phyloP scores from a whole-genome alignment of 768 basidiomycete species.

The Naematelia encephala region DNA sequence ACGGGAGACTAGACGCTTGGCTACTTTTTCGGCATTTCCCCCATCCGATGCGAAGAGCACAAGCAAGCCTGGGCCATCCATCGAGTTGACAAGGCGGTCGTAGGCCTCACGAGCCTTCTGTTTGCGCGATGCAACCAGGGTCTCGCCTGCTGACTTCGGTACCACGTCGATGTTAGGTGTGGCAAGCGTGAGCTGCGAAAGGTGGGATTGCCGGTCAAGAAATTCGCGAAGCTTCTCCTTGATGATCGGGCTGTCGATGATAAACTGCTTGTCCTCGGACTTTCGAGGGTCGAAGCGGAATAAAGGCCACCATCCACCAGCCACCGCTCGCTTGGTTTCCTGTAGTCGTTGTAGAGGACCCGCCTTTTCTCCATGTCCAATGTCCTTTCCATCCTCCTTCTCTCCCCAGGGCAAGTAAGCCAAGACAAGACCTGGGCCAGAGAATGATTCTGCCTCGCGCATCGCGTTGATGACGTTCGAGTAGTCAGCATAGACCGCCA shows the following conservation, averaged over 20 bases:
- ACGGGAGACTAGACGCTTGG: slow-evolving; percentile 77
- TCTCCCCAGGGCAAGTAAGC: slow-evolving; percentile 86
- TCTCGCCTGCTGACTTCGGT: slow-evolving; percentile 78
- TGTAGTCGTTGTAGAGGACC: slow-evolving; percentile 87
- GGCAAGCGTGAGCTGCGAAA: slow-evolving; percentile 83
- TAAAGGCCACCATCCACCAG: slow-evolving; percentile 94
- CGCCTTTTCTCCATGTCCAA: slow-evolving; percentile 46
- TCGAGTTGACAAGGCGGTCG: slow-evolving; percentile 71
- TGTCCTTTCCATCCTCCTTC: slow-evolving; percentile 57
- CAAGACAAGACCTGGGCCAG: slow-evolving; percentile 85
- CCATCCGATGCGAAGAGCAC: slow-evolving; percentile 95
- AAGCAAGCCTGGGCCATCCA: slow-evolving; percentile 83
- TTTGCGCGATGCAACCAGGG: slow-evolving; percentile 75
- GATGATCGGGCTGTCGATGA: slow-evolving; percentile 85
- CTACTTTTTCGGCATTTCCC: slow-evolving; percentile 91
- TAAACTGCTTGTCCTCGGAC: slow-evolving; percentile 71
- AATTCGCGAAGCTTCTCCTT: slow-evolving; percentile 91
- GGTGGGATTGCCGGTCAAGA: slow-evolving; percentile 93
- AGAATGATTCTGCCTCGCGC: slow-evolving; percentile 82
- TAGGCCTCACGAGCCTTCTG: slow-evolving; percentile 77
- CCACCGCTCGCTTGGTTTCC: slow-evolving; percentile 94
- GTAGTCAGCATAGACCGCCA: slow-evolving; percentile 94
- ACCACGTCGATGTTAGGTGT: slow-evolving; percentile 71
- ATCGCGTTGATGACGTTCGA: slow-evolving; percentile 87
- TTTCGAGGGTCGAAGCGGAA: slow-evolving; percentile 96